Evolutionary conservation across 495 filamentous ascomycete genomes (phyloP).

Genomic region (Neurospora sp.): DNA sequence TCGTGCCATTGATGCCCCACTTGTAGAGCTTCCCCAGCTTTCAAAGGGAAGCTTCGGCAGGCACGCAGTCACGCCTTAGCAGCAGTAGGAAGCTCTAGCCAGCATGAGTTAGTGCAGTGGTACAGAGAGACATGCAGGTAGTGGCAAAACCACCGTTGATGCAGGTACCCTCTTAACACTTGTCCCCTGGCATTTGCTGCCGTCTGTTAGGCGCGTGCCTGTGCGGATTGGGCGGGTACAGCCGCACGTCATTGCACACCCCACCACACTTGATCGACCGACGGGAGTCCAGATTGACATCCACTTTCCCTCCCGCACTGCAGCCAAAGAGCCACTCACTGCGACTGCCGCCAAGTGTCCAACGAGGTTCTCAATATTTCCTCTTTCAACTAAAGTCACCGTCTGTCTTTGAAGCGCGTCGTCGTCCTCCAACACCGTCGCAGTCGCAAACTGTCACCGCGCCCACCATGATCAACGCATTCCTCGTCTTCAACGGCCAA

Average conservation of each 20-base stretch:
- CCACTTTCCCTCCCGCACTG: background rate
- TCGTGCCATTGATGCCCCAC: background rate
- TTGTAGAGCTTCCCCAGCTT: background rate
- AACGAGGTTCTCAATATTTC: background rate
- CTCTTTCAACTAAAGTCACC: background rate
- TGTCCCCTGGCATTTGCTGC: background rate
- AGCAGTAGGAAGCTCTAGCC: background rate
- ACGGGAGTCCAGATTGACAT: background rate
- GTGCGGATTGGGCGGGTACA: background rate
- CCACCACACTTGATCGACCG: conserved; percentile 3
- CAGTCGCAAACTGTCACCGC: background rate
- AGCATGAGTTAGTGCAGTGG: background rate
- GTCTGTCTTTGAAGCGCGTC: background rate
- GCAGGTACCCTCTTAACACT: background rate
- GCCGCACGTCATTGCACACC: conserved; percentile 5
- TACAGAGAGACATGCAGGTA: accelerated
- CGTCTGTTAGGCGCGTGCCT: background rate
- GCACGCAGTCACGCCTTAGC: background rate
- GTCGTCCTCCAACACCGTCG: background rate
- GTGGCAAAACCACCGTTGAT: background rate
- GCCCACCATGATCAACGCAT: conserved; percentile 86
- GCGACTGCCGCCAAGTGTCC: background rate
- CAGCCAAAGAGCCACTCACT: too few relatives aligned
- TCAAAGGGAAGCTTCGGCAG: background rate
- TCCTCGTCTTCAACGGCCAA: conserved; percentile 97